Evolutionary conservation across 163 green algal species (phyloP).

Genomic region (Picocystis sp.): DNA sequence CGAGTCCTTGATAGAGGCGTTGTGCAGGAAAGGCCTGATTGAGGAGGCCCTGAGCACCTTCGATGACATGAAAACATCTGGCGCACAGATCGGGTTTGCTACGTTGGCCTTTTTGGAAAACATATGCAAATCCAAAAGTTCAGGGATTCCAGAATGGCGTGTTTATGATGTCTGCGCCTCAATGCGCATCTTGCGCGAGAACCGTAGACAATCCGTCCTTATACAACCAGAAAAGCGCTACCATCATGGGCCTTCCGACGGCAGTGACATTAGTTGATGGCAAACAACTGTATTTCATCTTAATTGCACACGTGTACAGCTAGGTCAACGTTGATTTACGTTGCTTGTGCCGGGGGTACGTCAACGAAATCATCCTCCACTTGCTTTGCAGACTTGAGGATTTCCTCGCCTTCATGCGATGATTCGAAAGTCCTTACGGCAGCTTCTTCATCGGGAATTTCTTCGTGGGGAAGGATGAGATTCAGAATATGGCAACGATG

Average conservation of each 20-base stretch:
- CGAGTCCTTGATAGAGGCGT: conserved; percentile 34
- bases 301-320: background rate
- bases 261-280: too few relatives aligned
- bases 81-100: conserved; percentile 8
- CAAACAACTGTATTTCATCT: conserved; percentile 7
- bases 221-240: too few relatives aligned
- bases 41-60: conserved; percentile 34
- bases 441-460: too few relatives aligned
- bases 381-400: too few relatives aligned
- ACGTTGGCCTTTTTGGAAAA: conserved; percentile 41
- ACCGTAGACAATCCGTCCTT: conserved; percentile 12
- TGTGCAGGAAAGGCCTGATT: conserved; percentile 17
- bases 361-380: too few relatives aligned
- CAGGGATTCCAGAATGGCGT: conserved; percentile 20
- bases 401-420: too few relatives aligned
- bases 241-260: too few relatives aligned
- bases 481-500: too few relatives aligned
- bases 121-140: conserved; percentile 18
- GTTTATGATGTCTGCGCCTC: conserved; percentile 41
- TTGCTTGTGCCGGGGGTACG: too few relatives aligned
- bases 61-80: conserved; percentile 39
- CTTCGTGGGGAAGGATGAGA: conserved; percentile 26
- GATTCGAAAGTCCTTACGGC: too few relatives aligned
- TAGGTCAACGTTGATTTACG: background rate
- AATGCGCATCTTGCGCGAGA: conserved; percentile 40